Evolutionary conservation across 2,329 filamentous ascomycete species (phyloP), one percentile per base, ranked within the genome.

Genomic region (Paecilomyces niveus): DNA sequence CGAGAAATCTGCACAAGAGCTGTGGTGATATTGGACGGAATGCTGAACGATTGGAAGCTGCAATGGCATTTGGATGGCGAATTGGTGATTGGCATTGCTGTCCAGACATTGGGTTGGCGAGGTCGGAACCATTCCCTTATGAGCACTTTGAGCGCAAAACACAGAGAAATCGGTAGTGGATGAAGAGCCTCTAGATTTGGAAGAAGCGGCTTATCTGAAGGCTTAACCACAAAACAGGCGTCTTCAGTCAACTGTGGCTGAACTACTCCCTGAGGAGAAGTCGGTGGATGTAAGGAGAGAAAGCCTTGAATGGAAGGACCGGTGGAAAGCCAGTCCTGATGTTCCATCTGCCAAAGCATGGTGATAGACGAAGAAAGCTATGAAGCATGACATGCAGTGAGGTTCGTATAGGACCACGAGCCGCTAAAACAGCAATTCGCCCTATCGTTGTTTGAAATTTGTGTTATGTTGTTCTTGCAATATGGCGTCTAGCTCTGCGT

Each of bases 251-350:
- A 15, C 53, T 33, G 3, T 24, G 22, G 18, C 29, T 54, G 33
- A 33, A n/a, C 18, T 9, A 5, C 13, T 18, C 18, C 7, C 26
- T 45, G 49, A 35, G 18, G 13, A 4, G 8, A 50, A 31, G 45
- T 53, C 49, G 21, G 4, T 54, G 24, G 56, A 35, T 15, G 3
- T 35, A 22, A 31, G 49, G 18, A 31, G 35, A 31, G 9, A 24
- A 31, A 13, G 29, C 10, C 18, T 51, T 39, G 49, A 6, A 29
- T 29, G 56, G n/a, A 57, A 22, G 29, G 29, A 22, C 15, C 51
- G 49, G n/a, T 57, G 56, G 6, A 57, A 33, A 15, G 26, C 51
- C 32, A 54, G 49, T 22, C 56, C 56, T 10, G 56, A 57, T 53
- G 45, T 54, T 1, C 56, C 56, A 54, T 57, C 56, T 21, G n/a